Evolutionary conservation across 2,329 filamentous ascomycete genomes (phyloP), one percentile per base, ranked within the genome.

Genomic region (Blastomyces percursus): DNA sequence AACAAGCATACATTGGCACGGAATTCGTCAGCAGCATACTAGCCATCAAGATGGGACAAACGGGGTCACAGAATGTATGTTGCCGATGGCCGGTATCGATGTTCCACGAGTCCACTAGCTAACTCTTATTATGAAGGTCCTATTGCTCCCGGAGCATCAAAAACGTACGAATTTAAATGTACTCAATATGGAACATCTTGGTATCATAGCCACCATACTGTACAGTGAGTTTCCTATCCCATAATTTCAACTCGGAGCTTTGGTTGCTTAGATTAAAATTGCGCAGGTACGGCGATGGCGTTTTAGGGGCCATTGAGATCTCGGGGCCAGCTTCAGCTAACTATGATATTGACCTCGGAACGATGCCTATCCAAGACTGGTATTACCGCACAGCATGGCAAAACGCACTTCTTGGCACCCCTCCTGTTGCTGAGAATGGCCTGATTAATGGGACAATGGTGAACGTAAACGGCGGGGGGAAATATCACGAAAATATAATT

Each of bases 311-410:
- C 12, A 81, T 87, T 46, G 73, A 85, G 21, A 84, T 88, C 67
- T 79, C 86, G 61, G 85, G 85, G 0, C 85, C 85, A 0, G 78
- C 80, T 0, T 80, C 81, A 1, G 76, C 79, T 16, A 78, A 84
- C 67, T 87, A 86, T 67, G 85, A 89, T 64, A 77, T 81, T 58
- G 86, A 89, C 67, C 75, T 87, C 0, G 86, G 86, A 2, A 73
- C 79, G 12, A 67, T 88, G 1, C 77, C 85, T 32, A 69, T 88
- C 6, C 81, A 79, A 19, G 87, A 90, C 68, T 89, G 85, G 85
- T 86, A 86, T 70, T 82, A 86, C 64, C 64, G 65, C 6, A 78
- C 77, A 0, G 74, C 76, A 2, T 72, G 67, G 50, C 51, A 63
- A 54, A 50, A 61, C 24, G n/a, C 54, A 35, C 38, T 62, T 5